These are phyloP conservation scores for Epichloe glyceriae DNA, from an alignment of 2,329 filamentous ascomycete species.

Conservation along the genomic window DNA sequence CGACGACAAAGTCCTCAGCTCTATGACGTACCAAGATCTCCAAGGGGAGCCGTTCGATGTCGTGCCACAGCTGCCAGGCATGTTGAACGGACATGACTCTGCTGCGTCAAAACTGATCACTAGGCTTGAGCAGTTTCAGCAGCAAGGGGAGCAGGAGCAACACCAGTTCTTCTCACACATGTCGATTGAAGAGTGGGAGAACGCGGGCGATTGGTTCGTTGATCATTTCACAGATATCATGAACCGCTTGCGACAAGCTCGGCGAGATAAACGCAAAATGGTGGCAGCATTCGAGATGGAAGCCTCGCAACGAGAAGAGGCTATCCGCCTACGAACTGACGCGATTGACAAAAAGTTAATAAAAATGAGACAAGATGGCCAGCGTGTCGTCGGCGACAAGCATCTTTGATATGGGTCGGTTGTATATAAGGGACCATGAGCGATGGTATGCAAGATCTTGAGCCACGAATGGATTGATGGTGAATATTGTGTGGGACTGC, in stretches of 20 bases:
- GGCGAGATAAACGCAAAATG: constrained; percentile 35
- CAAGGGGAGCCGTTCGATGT: constrained; percentile 42
- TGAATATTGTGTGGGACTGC: neutral
- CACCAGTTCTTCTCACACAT: constrained; percentile 39
- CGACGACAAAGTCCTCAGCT: constrained; percentile 39
- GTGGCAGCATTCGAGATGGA: constrained; percentile 41
- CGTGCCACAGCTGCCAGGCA: constrained; percentile 30
- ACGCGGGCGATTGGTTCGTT: constrained; percentile 47
- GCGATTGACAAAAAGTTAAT: constrained; percentile 41
- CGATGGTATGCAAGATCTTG: neutral
- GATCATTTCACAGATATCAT: constrained; percentile 39
- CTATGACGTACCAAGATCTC: constrained; percentile 40
- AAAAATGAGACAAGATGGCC: constrained; percentile 43
- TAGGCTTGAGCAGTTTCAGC: constrained; percentile 37
- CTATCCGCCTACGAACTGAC: constrained; percentile 38
- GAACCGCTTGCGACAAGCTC: constrained; percentile 32
- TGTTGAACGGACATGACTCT: constrained; percentile 20
- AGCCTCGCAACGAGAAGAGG: constrained; percentile 40
- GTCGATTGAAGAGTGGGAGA: constrained; percentile 44
- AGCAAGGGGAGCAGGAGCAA: constrained; percentile 32
- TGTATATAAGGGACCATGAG: neutral
- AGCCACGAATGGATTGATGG: neutral
- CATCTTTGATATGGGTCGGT: constrained; percentile 2
- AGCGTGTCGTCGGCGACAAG: constrained; percentile 39
- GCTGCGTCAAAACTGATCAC: constrained; percentile 30